Evolutionary conservation across 495 filamentous ascomycete genomes (phyloP), one percentile per base, ranked within the genome.

Genomic region (Durotheca rogersii): DNA sequence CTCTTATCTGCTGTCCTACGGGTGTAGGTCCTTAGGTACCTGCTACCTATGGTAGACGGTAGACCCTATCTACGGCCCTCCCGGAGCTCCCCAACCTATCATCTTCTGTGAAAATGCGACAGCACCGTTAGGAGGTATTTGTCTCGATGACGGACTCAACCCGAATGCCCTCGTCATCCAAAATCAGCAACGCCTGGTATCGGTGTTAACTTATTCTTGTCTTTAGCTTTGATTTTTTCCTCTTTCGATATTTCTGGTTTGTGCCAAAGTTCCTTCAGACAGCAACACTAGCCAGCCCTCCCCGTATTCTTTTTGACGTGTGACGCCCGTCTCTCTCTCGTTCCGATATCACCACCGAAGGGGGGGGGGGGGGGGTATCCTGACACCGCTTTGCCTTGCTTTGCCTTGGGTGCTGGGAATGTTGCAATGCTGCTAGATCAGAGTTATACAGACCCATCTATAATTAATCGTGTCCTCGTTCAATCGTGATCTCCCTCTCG

Each of bases 381-480:
- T 59, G 43, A 44, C 48, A 54, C 50, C 42, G 36, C 56, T 41
- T 53, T 59, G 25, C 56, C 9, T 53, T n/a, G n/a, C n/a, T n/a
- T n/a, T n/a, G n/a, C n/a, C n/a, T n/a, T n/a, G n/a, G n/a, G n/a
- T n/a, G n/a, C n/a, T n/a, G n/a, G n/a, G 4, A 37, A 41, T 21
- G 18, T n/a, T 15, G 40, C 56, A 51, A 59, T 43, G 41, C 23
- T 25, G 25, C 47, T 25, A 41, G 35, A 50, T 37, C 12, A 43
- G 54, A 59, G 12, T 46, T 59, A 47, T 51, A 50, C 56, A 59
- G 56, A 42, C 40, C n/a, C 30, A 31, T 54, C 56, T 59, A 48
- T 48, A 54, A 54, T 37, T 45, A 59, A 51, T 65, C 62, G 46
- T 66, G 46, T 61, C 39, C 39, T 61, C 60, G 31, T 60, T 51